Evolutionary conservation across 2,329 filamentous ascomycete species (phyloP), one percentile per base, ranked within the genome.

Genomic region (Pleomassaria siparia): DNA sequence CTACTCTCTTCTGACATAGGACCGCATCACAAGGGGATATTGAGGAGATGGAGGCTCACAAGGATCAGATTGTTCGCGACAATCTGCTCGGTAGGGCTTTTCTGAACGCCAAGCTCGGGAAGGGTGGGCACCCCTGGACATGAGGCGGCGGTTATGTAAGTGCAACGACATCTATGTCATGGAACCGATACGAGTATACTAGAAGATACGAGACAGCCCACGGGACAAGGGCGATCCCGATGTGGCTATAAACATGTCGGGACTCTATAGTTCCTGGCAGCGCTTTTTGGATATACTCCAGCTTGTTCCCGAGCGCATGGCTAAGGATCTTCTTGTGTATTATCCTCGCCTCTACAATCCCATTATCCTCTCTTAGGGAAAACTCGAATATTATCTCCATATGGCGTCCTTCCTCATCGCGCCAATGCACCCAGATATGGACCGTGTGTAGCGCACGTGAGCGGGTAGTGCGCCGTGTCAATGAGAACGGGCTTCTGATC

Each of bases 51-150:
- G 40, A 54, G 41, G 46, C 36, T 9, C 51, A 55, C 42, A 58
- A 53, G 40, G 51, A 58, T 11, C 58, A 63, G 49, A 60, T 64
- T 46, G 43, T 59, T 15, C 40, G 55, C 18, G 42, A 44, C 13
- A 28, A 28, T 13, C 25, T 35, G 18, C n/a, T 25, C 30, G 16
- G 15, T n/a, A 15, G 20, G 16, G 12, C 24, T 25, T 40, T 41
- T 35, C 42, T 54, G 25, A 58, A 44, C 20, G 42, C 42, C 11
- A 44, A 44, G 16, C 30, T 44, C 24, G 42, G 42, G 6, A 44
- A 44, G 20, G 30, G 18, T 36, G 42, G 42, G 13, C 36, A 33
- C 42, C 20, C 37, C 51, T 52, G 53, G 43, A 30, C 29, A n/a
- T 30, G 29, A 30, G 29, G 29, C 29, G 29, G 29, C 32, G 26